Conservation (phyloP, 805 yeast species). For the Candida qinlingensis region DNA sequence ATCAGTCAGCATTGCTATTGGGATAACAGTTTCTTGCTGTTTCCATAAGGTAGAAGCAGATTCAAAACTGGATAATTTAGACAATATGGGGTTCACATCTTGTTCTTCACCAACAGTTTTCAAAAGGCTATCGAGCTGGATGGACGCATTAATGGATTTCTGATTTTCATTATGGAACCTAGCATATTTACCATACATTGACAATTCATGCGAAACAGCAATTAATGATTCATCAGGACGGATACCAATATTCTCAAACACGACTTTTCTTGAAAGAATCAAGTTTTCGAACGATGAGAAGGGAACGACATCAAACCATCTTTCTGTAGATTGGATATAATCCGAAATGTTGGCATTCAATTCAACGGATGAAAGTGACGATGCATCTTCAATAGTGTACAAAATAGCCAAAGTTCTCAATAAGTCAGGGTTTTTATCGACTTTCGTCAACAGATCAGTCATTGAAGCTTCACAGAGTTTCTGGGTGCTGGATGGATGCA, state of each 20-base stretch:
- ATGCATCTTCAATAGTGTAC: slow-evolving; percentile 13
- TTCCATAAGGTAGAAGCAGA: slow-evolving; percentile 63
- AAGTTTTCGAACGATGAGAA: slow-evolving; percentile 37
- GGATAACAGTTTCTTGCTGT: slow-evolving; percentile 50
- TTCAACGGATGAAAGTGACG: not conserved
- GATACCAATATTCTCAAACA: slow-evolving; percentile 13
- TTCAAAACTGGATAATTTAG: slow-evolving; percentile 30
- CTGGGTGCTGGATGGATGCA: slow-evolving; percentile 7
- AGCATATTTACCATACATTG: slow-evolving; percentile 37
- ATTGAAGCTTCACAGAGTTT: slow-evolving; percentile 4
- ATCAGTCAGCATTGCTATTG: slow-evolving; percentile 50
- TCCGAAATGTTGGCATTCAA: slow-evolving; percentile 3
- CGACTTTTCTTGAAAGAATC: slow-evolving; percentile 37
- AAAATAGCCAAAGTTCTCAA: slow-evolving; percentile 8
- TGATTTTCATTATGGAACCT: slow-evolving; percentile 37
- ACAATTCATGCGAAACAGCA: slow-evolving; percentile 32
- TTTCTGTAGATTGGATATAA: slow-evolving; percentile 10
- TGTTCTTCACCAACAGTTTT: slow-evolving; percentile 9
- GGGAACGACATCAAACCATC: slow-evolving; percentile 36
- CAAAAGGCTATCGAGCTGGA: slow-evolving; percentile 37
- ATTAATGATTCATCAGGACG: slow-evolving; percentile 17
- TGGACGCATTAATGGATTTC: slow-evolving; percentile 44
- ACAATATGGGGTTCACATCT: not conserved
- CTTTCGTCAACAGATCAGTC: not conserved
- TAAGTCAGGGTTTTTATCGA: not conserved